phyloP scores from a whole-genome alignment of 2,329 filamentous ascomycete genomes.

The Seiridium cupressi region DNA sequence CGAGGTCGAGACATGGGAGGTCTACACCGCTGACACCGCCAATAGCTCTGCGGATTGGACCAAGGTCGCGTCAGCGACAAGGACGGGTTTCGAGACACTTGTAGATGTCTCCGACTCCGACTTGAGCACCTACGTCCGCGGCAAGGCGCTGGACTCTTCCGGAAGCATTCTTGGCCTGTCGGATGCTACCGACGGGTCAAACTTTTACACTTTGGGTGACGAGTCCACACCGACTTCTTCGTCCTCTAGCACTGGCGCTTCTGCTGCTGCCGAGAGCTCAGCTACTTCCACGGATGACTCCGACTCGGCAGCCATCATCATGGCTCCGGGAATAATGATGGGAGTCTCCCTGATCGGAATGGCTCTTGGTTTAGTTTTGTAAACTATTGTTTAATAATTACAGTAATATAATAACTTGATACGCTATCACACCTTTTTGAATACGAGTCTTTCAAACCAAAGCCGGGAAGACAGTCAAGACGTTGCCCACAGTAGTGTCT shows the following conservation, averaged over 20 bases:
- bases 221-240: not conserved
- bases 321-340: not conserved
- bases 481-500: too few relatives aligned
- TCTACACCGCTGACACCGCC: not conserved
- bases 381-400: too few relatives aligned
- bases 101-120: not conserved
- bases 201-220: not conserved
- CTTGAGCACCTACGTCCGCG: not conserved
- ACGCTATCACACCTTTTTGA: too few relatives aligned
- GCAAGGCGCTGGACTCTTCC: not conserved
- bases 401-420: too few relatives aligned
- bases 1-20: constrained; percentile 24
- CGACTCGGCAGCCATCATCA: not conserved
- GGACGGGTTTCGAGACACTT: not conserved
- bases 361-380: too few relatives aligned
- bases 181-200: not conserved
- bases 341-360: too few relatives aligned
- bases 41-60: constrained; percentile 3
- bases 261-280: not conserved
- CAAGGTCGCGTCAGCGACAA: not conserved
- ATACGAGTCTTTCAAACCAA: too few relatives aligned
- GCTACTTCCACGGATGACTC: not conserved
- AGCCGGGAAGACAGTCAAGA: too few relatives aligned
- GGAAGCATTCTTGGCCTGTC: not conserved
- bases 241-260: not conserved